Evolutionary conservation across 2,329 filamentous ascomycete species (phyloP).

Genomic region (Exophiala spinifera): DNA sequence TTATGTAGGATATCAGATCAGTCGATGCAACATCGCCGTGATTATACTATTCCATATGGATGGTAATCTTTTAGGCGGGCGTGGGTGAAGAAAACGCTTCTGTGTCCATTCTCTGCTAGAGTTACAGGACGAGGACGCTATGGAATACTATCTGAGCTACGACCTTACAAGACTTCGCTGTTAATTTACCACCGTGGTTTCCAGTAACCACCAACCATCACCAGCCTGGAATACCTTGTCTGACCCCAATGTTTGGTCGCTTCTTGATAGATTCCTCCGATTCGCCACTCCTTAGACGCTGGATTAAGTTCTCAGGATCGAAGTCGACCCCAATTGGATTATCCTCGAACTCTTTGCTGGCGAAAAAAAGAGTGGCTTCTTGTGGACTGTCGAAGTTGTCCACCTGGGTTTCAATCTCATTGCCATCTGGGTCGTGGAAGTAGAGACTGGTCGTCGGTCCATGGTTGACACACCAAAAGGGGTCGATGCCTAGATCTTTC

Average conservation of each 20-base stretch:
- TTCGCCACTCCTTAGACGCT: not conserved
- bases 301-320: constrained; percentile 1
- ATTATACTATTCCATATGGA: too few species aligned
- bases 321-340: constrained; percentile 12
- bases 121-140: too few species aligned
- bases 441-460: constrained; percentile 48
- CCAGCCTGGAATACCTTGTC: too few species aligned
- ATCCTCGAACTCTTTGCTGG: not conserved
- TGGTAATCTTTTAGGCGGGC: too few species aligned
- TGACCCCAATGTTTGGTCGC: not conserved
- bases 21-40: too few species aligned
- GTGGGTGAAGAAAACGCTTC: too few species aligned
- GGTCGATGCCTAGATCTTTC: constrained; percentile 21
- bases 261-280: not conserved
- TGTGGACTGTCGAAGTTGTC: constrained; percentile 37
- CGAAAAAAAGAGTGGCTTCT: not conserved
- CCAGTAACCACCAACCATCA: too few species aligned
- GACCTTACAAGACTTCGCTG: too few species aligned
- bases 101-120: too few species aligned
- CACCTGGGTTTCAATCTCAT: constrained; percentile 47
- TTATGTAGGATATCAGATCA: too few species aligned
- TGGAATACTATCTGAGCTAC: too few species aligned
- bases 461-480: constrained; percentile 48
- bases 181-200: too few species aligned
- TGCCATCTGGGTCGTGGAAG: constrained; percentile 50